Conservation (phyloP, 2,329 filamentous ascomycete species). For the Penicillium fuscoglaucum region DNA sequence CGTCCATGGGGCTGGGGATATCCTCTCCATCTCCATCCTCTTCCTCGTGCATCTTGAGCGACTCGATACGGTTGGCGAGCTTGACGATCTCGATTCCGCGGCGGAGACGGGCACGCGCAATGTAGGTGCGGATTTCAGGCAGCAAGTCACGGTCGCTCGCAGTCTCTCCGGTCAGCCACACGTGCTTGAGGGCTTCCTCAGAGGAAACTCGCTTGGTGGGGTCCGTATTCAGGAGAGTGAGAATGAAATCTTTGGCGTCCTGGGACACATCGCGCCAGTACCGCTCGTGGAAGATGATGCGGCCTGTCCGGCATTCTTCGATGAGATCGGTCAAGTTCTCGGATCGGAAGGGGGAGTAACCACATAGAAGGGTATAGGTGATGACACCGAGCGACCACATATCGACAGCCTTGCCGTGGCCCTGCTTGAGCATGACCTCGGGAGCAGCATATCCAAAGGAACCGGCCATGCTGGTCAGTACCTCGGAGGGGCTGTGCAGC, state of each 20-base stretch:
- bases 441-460: conserved; percentile 97
- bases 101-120: conserved; percentile 84
- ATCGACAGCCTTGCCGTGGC: conserved; percentile 96
- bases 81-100: conserved; percentile 96
- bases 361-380: conserved; percentile 95
- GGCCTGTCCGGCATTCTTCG: conserved; percentile 81
- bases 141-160: conserved; percentile 96
- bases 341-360: conserved; percentile 95
- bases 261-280: conserved; percentile 98
- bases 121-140: conserved; percentile 93
- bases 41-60: conserved; percentile 90
- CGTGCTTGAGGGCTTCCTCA: conserved; percentile 75
- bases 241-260: conserved; percentile 94
- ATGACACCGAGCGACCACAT: conserved; percentile 99
- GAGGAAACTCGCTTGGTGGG: conserved; percentile 76
- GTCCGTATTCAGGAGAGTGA: conserved; percentile 73
- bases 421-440: conserved; percentile 96
- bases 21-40: conserved; percentile 78
- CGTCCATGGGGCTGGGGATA: conserved; percentile 56
- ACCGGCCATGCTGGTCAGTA: conserved; percentile 96
- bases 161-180: conserved; percentile 87
- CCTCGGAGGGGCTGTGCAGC: conserved; percentile 84
- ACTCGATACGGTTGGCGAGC: conserved; percentile 90
- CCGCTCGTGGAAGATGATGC: conserved; percentile 91
- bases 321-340: conserved; percentile 92